Base-by-base conservation (phyloP, 331 rosid species). In the Quercus tomentella region DNA sequence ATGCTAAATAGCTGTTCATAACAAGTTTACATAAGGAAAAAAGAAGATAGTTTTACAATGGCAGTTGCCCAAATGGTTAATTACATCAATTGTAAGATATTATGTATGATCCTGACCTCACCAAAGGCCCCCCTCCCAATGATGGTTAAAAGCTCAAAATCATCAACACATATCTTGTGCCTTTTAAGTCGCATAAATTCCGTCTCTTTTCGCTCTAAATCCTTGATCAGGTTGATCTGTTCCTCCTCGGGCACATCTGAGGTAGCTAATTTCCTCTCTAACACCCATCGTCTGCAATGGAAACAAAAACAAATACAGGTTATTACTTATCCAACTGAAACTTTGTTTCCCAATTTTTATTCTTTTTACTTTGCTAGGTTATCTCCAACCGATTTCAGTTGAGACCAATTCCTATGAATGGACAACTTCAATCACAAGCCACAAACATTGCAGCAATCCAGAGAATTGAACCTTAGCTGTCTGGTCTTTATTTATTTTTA, bases 111-210 rank as follows among this genome's bases (percentile, higher is more conserved):
- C 81, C 97, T 82, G 79, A 96, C 99, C 97, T 96, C 99, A 80
- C 99, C 98, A 89, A 83, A 96, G 65, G 99, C 98, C 73, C 99
- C 99, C 84, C 99, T 90, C 78, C 99, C 99, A 84, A 96, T 96
- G 85, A 96, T 93, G 79, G 97, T 93, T 88, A 96, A 85, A 77
- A 78, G 98, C 82, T 96, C 99, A 89, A 96, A 96, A 88, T 96
- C 99, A 80, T 96, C 75, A 73, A 93, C 99, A 56, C 98, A 96
- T 74, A 93, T 96, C 87, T 87, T 96, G 88, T 96, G 92, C 90
- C 99, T 91, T 86, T 91, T 96, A 72, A 96, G 89, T 78, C 99
- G 91, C 96, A 96, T 96, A 79, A 90, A 96, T 76, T 96, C 99
- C 25, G 99, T 96, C 85, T 96, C 99, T 85, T 96, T 96, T 82